Percentiles rank a stretch among this genome's conserved stretches.
Conservation (phyloP, 2,329 filamentous ascomycete genomes). For the Aspergillus niger region DNA sequence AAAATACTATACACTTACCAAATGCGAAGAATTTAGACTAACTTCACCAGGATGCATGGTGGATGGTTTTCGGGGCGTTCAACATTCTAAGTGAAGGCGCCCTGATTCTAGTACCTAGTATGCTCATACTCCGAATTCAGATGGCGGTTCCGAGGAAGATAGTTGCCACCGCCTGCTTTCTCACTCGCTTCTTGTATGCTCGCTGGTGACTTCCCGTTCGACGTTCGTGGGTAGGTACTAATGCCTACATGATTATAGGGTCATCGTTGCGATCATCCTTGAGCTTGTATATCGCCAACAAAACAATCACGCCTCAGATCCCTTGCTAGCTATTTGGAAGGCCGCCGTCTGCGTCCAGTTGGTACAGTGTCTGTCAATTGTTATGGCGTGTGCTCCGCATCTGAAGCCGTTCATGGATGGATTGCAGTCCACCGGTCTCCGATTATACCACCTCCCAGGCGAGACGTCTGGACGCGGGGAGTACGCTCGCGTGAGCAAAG, state of each 20-base stretch:
- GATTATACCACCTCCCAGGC: neutral
- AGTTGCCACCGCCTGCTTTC: neutral
- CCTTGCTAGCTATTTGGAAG: neutral
- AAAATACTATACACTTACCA: neutral
- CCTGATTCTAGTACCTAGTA: neutral
- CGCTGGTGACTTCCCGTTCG: neutral
- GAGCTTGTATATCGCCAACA: constrained; percentile 2
- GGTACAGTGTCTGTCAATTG: neutral
- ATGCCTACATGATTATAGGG: neutral
- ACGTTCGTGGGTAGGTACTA: neutral
- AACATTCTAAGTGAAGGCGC: neutral
- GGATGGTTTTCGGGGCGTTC: neutral
- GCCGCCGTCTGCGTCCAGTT: neutral
- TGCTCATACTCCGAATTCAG: neutral
- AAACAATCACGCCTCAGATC: neutral
- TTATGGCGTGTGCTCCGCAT: neutral
- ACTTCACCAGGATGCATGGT: neutral
- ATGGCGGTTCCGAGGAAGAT: neutral
- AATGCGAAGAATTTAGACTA: neutral
- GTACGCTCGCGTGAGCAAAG: neutral
- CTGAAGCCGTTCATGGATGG: constrained; percentile 8
- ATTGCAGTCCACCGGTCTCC: constrained; percentile 2
- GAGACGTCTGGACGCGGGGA: neutral
- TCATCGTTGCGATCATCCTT: neutral
- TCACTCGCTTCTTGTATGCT: constrained; percentile 2